Base-by-base conservation (phyloP, 148 eudicot species). In the Drosera capensis region DNA sequence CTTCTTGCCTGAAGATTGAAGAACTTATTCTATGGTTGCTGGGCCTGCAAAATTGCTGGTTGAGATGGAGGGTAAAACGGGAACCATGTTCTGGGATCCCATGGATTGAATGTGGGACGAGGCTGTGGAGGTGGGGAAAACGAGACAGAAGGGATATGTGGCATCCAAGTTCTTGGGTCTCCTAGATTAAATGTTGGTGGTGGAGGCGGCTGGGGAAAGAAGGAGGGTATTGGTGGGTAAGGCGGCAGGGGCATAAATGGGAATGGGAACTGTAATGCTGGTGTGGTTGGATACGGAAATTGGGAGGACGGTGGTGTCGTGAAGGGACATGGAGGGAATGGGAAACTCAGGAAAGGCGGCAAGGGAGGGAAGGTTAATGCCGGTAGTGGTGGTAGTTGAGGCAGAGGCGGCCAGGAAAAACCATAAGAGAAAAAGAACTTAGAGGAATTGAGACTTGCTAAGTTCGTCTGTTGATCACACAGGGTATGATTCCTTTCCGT, bases 391-490 rank as follows among this genome's bases (percentile, higher is more conserved):
- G 22, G 7, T 41, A 20, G 20, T 41, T 17, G 62, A 5, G 66
- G 58, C 20, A 51, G 44, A 25, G 26, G 59, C 25, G 65, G 63
- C 59, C 67, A 71, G 20, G 56, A 61, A 43, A 52, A 45, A 22
- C 48, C 31, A 40, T 42, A 52, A 44, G 79, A 71, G 12, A 81
- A 53, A 26, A 62, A 63, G 46, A 58, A 60, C 49, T 75, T 75
- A 8, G 79, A 54, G 14, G 71, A 45, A 56, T 48, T 47, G 9
- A 59, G 57, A 39, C 70, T 41, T 28, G 64, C 36, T 6, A 43
- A 12, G 17, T 45, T 46, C 15, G 43, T 44, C 14, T 31, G 24
- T 39, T 58, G 64, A 18, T 64, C 61, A 55, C 95, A 80, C 47
- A 80, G 57, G 29, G 78, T 75, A 25, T 31, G 46, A 46, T 80